phyloP scores from a whole-genome alignment of 352 stramenopile species.

The Saprolegnia parasitica region DNA sequence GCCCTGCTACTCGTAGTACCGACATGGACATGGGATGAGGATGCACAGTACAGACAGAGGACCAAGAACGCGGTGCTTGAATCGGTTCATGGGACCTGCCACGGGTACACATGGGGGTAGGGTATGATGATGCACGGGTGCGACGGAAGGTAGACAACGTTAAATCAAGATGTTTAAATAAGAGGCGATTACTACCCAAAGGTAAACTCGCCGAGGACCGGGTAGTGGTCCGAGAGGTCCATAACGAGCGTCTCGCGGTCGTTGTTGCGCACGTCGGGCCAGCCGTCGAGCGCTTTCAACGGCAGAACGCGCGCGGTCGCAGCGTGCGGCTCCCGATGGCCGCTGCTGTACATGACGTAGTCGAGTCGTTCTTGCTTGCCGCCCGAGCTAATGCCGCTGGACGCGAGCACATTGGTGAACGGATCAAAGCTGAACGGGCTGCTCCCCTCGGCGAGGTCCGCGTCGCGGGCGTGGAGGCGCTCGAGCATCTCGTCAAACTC shows the following conservation, averaged over 20 bases:
- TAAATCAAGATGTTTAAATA: background rate
- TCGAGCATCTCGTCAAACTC: slow-evolving; percentile 57
- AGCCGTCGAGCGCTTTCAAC: slow-evolving; percentile 39
- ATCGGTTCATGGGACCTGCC: no score
- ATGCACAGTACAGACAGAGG: no score
- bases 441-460: slow-evolving; percentile 34
- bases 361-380: slow-evolving; percentile 54
- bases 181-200: slow-evolving; percentile 33
- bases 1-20: no score
- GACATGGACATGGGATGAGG: no score
- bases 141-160: no score
- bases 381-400: slow-evolving; percentile 52
- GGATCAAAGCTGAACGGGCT: slow-evolving; percentile 60
- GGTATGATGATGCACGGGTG: background rate
- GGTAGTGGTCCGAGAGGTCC: slow-evolving; percentile 69
- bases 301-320: slow-evolving; percentile 41
- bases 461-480: slow-evolving; percentile 38
- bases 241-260: slow-evolving; percentile 36
- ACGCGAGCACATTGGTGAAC: slow-evolving; percentile 49
- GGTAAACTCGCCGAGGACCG: slow-evolving; percentile 49
- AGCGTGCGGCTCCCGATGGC: slow-evolving; percentile 36
- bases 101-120: background rate
- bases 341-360: slow-evolving; percentile 47
- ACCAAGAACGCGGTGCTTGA: no score
- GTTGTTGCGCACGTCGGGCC: background rate